Percentiles rank a stretch among this genome's conserved stretches.
These are phyloP conservation scores for Herpomyces periplanetae DNA, from an alignment of 2,329 filamentous ascomycete genomes.

Conservation along the genomic window DNA sequence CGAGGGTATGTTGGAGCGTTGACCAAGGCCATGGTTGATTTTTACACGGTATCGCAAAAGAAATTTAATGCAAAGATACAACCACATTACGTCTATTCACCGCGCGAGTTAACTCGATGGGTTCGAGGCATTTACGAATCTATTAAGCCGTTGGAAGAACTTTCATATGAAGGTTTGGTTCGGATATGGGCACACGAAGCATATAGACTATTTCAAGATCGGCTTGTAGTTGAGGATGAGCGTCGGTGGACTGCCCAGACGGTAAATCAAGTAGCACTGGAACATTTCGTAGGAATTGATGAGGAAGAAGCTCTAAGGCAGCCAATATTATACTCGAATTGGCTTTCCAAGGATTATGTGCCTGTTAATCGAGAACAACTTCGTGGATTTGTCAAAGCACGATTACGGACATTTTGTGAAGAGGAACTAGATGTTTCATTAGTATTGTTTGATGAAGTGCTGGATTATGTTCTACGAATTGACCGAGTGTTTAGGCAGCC, in stretches of 20 bases:
- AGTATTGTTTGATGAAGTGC: conserved; percentile 93
- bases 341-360: conserved; percentile 93
- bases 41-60: conserved; percentile 76
- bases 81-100: conserved; percentile 95
- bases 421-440: conserved; percentile 95
- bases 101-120: conserved; percentile 89
- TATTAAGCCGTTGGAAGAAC: conserved; percentile 52
- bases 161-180: conserved; percentile 61
- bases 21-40: conserved; percentile 84
- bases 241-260: conserved; percentile 74
- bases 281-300: conserved; percentile 83
- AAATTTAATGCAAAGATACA: conserved; percentile 86
- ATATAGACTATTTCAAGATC: conserved; percentile 76
- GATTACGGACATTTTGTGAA: conserved; percentile 90
- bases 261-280: conserved; percentile 45
- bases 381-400: conserved; percentile 83
- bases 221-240: conserved; percentile 73
- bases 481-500: conserved; percentile 94
- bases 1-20: conserved; percentile 75
- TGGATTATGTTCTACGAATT: conserved; percentile 90
- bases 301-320: conserved; percentile 55
- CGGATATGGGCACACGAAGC: conserved; percentile 97
- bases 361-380: conserved; percentile 81
- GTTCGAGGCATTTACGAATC: conserved; percentile 90
- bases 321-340: conserved; percentile 93